Evolutionary conservation across 108 stramenopile genomes (phyloP).

Genomic region (Schizochytrium sp.): DNA sequence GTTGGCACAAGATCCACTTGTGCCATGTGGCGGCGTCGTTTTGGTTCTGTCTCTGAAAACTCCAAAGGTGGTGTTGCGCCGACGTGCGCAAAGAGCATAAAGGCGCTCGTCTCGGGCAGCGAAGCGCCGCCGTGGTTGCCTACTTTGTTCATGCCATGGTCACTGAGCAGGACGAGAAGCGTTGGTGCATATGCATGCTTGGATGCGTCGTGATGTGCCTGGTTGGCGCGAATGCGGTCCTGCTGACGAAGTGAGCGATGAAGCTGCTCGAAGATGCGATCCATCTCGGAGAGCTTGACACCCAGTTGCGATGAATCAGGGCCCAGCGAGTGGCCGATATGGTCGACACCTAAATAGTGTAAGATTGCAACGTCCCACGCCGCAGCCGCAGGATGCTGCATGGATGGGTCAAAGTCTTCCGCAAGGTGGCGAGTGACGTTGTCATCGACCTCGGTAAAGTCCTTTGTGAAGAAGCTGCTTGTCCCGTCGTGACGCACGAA

Average conservation of each 20-base stretch:
- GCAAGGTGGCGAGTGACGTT: not conserved
- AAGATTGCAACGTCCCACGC: not conserved
- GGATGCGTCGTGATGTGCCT: not conserved
- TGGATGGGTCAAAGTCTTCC: not conserved
- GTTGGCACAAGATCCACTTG: not conserved
- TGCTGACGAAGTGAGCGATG: not conserved
- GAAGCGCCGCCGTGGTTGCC: slow-evolving; percentile 1
- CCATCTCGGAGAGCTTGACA: not conserved
- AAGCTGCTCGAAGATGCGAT: not conserved
- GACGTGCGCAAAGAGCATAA: not conserved
- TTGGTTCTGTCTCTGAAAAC: not conserved
- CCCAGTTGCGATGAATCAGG: not conserved
- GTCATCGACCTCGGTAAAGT: slow-evolving; percentile 10
- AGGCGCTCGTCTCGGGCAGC: not conserved
- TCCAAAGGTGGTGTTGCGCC: not conserved
- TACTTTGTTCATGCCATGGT: slow-evolving; percentile 10
- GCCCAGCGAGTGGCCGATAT: not conserved
- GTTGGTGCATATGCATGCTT: not conserved
- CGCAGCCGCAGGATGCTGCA: not conserved
- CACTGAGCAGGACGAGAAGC: slow-evolving; percentile 2
- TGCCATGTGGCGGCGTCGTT: not conserved
- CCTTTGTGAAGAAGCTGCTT: slow-evolving; percentile 17
- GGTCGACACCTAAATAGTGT: not conserved
- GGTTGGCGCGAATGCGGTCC: not conserved
- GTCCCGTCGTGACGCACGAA: not conserved